Conservation (phyloP, 306 rosid species). For the Betula pendula region DNA sequence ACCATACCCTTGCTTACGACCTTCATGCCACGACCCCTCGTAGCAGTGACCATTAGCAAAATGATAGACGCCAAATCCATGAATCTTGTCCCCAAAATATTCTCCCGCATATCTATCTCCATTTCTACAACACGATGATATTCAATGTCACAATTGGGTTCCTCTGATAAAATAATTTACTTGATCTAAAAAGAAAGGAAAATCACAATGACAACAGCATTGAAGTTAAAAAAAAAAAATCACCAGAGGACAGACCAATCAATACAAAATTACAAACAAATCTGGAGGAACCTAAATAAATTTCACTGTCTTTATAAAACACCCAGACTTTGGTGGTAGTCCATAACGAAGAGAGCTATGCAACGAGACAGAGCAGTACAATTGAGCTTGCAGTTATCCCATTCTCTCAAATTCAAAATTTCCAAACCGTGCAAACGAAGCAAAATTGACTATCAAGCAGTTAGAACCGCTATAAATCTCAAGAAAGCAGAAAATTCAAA, state of each 20-base stretch:
- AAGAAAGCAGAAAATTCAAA: background rate
- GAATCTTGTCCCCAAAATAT: conserved; percentile 96
- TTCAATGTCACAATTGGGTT: conserved; percentile 6
- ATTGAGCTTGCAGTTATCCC: background rate
- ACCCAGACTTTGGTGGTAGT: too few species aligned
- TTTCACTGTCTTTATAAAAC: conserved; percentile 23
- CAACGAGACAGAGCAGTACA: background rate
- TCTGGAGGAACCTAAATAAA: conserved; percentile 14
- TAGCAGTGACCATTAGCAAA: conserved; percentile 94
- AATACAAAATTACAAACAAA: conserved; percentile 8
- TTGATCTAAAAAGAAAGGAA: background rate
- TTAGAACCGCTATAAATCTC: background rate
- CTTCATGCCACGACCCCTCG: conserved; percentile 98
- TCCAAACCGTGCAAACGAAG: background rate
- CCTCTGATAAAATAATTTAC: background rate
- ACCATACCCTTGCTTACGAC: conserved; percentile 86
- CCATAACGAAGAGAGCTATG: too few species aligned
- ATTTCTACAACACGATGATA: conserved; percentile 52
- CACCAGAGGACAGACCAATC: background rate
- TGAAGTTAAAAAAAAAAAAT: background rate
- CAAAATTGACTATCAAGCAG: background rate
- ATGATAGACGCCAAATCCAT: conserved; percentile 95
- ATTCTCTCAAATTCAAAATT: background rate
- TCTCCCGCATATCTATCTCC: conserved; percentile 99
- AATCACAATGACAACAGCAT: background rate